Percentiles rank a stretch among this genome's conserved stretches.
phyloP scores from a whole-genome alignment of 148 eudicot species.

The Spergularia bocconei region DNA sequence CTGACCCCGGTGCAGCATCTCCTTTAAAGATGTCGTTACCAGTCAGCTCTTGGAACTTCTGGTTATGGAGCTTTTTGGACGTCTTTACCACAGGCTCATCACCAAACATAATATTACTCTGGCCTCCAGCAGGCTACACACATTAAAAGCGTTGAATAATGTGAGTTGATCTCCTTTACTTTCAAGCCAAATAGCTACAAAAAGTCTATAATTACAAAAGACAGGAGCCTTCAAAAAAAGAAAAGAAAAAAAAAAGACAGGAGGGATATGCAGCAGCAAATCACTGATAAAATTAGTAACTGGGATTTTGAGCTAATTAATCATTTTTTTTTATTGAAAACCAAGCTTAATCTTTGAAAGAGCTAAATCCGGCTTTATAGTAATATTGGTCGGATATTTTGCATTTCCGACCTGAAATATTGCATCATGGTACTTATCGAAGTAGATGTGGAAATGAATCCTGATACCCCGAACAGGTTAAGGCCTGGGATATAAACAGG shows the following conservation, averaged over 20 bases:
- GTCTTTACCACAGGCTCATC: constrained; percentile 67
- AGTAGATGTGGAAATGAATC: not conserved
- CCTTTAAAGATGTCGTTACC: constrained; percentile 93
- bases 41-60: constrained; percentile 83
- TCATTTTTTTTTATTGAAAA: too few relatives aligned
- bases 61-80: constrained; percentile 72
- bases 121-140: constrained; percentile 88
- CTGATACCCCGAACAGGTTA: not conserved
- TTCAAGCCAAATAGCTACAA: not conserved
- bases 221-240: too few relatives aligned
- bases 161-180: not conserved
- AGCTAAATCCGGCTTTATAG: not conserved
- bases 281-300: not conserved
- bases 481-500: not conserved
- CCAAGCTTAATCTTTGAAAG: not conserved
- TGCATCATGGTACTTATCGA: not conserved
- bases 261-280: not conserved
- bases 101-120: constrained; percentile 76
- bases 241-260: too few relatives aligned
- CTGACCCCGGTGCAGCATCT: constrained; percentile 63
- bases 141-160: not conserved
- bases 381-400: constrained; percentile 2
- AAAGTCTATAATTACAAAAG: not conserved
- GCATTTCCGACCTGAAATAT: not conserved
- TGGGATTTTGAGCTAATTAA: not conserved